These are phyloP conservation scores for Pythium utonaiense DNA, from an alignment of 352 stramenopile genomes.

Conservation along the genomic window DNA sequence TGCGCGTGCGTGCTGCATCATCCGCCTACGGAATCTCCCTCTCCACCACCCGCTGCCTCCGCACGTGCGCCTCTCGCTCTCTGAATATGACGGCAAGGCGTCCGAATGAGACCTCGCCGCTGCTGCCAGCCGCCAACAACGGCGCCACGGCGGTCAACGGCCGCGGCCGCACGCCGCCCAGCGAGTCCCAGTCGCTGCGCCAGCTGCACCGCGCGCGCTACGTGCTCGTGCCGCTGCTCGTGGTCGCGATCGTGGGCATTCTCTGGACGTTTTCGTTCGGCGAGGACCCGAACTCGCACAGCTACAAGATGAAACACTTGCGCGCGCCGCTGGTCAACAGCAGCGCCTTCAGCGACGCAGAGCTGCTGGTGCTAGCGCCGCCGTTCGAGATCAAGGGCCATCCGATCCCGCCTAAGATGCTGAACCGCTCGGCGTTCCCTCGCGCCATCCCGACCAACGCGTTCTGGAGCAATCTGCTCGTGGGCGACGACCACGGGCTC, in stretches of 20 bases:
- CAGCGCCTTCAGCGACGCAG: conserved; percentile 27
- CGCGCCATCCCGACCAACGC: conserved; percentile 79
- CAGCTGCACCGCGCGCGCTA: conserved; percentile 46
- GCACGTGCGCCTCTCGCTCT: background rate
- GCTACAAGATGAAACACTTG: conserved; percentile 12
- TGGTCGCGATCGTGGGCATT: conserved; percentile 50
- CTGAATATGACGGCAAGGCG: conserved; percentile 9
- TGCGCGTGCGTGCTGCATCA: background rate
- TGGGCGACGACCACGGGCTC: conserved; percentile 68
- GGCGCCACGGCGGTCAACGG: conserved; percentile 4
- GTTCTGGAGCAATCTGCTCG: conserved; percentile 89
- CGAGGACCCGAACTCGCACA: conserved; percentile 20
- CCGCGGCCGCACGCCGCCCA: background rate
- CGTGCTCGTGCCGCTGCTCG: conserved; percentile 47
- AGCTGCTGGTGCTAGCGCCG: conserved; percentile 55
- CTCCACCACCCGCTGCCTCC: background rate
- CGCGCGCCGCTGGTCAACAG: conserved; percentile 15
- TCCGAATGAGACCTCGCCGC: conserved; percentile 48
- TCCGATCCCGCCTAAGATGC: conserved; percentile 55
- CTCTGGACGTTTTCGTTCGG: conserved; percentile 32
- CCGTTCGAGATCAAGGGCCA: conserved; percentile 54
- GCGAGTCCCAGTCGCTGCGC: conserved; percentile 5
- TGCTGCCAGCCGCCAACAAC: conserved; percentile 30
- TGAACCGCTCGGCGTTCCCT: conserved; percentile 37
- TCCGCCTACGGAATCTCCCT: background rate